phyloP scores from a whole-genome alignment of 2,329 filamentous ascomycete species.

The Davidsoniella australis region DNA sequence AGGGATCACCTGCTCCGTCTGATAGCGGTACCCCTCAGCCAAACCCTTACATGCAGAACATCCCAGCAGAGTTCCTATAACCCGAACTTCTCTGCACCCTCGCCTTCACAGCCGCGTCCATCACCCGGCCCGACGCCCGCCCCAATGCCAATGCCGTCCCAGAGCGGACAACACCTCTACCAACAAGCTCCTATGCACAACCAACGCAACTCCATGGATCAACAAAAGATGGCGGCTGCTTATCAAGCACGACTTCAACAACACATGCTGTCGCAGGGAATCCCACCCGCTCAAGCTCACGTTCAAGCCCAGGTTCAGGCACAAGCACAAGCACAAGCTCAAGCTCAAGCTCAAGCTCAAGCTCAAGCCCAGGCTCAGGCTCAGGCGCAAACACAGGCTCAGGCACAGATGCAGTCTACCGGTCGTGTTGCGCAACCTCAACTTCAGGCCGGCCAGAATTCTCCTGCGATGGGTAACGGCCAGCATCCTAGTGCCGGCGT shows the following conservation, averaged over 20 bases:
- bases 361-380: constrained; percentile 5
- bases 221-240: constrained; percentile 49
- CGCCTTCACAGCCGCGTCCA: constrained; percentile 38
- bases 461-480: constrained; percentile 5
- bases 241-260: constrained; percentile 76
- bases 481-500: constrained; percentile 22
- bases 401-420: constrained; percentile 16
- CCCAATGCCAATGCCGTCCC: constrained; percentile 30
- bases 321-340: constrained; percentile 6
- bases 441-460: constrained; percentile 4
- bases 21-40: constrained; percentile 66
- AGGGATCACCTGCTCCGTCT: constrained; percentile 60
- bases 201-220: constrained; percentile 31
- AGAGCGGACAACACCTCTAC: constrained; percentile 24
- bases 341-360: constrained; percentile 3
- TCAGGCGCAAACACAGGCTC: constrained; percentile 8
- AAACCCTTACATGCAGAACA: constrained; percentile 47
- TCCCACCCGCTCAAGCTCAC: constrained; percentile 14
- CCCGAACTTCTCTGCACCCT: constrained; percentile 36
- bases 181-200: constrained; percentile 8
- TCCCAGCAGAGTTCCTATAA: constrained; percentile 33
- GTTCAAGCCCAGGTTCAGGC: constrained; percentile 8
- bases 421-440: constrained; percentile 1
- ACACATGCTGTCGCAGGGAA: constrained; percentile 34
- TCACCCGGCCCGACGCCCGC: constrained; percentile 37